Percentiles rank a stretch among this genome's conserved stretches.
Conservation (phyloP, 2,329 filamentous ascomycete genomes). For the Beauveria caledonica region DNA sequence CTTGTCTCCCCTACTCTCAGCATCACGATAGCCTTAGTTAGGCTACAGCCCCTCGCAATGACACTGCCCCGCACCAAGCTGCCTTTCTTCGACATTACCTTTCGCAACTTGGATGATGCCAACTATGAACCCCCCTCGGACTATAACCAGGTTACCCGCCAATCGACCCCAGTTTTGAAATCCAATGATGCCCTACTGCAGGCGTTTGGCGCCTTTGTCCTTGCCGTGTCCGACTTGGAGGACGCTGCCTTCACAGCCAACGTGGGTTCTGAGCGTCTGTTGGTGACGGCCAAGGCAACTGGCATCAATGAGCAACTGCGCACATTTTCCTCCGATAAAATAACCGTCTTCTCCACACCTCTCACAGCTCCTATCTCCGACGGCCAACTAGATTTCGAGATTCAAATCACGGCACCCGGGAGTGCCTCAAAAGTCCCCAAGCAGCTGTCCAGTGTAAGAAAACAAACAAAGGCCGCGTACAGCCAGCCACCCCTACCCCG, state of each 20-base stretch:
- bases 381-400: constrained; percentile 3
- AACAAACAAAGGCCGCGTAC: neutral
- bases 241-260: constrained; percentile 6
- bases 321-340: neutral
- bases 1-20: neutral
- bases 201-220: constrained; percentile 6
- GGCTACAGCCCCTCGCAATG: neutral
- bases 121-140: constrained; percentile 2
- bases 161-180: neutral
- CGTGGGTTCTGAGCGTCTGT: constrained; percentile 4
- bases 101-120: constrained; percentile 4
- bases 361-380: neutral
- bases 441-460: constrained; percentile 8
- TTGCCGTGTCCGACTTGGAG: constrained; percentile 7
- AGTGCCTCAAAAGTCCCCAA: constrained; percentile 4
- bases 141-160: constrained; percentile 3
- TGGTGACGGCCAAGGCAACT: constrained; percentile 4
- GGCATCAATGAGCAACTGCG: constrained; percentile 7
- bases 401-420: neutral
- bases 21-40: neutral
- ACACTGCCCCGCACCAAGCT: constrained; percentile 9
- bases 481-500: neutral
- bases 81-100: constrained; percentile 10
- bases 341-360: neutral
- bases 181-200: neutral